phyloP scores from a whole-genome alignment of 225 moss, liverwort and hornwort species.

The Polytrichum formosum region DNA sequence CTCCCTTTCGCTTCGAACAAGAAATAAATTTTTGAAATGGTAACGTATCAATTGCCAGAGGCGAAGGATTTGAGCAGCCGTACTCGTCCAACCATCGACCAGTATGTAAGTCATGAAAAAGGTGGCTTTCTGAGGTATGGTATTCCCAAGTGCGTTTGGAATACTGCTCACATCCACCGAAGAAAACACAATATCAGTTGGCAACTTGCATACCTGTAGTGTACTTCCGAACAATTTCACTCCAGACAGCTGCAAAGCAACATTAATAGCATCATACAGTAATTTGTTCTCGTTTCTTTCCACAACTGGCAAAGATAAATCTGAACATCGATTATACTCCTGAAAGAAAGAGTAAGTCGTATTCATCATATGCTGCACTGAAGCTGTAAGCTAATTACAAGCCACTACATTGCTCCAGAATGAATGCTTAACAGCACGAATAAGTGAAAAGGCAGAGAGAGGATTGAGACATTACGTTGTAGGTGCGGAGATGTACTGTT shows the following conservation, averaged over 20 bases:
- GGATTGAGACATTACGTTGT: constrained; percentile 34
- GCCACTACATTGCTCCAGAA: no score
- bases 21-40: constrained; percentile 40
- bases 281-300: no score
- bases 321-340: no score
- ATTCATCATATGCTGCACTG: no score
- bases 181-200: neutral
- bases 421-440: no score
- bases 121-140: constrained; percentile 65
- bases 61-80: constrained; percentile 69
- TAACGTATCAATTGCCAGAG: constrained; percentile 52
- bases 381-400: no score
- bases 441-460: neutral
- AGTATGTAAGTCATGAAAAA: constrained; percentile 89
- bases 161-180: constrained; percentile 39
- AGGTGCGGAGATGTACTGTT: constrained; percentile 48
- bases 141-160: constrained; percentile 58
- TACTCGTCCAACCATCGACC: constrained; percentile 76
- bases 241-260: no score
- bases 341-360: no score
- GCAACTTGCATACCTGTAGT: neutral
- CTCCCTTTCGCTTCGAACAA: constrained; percentile 69
- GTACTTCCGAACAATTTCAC: neutral
- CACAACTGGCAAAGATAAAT: no score
- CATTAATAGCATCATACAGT: no score